Evolutionary conservation across 2,329 filamentous ascomycete genomes (phyloP), one percentile per base, ranked within the genome.

Genomic region (Xylariales sp.): DNA sequence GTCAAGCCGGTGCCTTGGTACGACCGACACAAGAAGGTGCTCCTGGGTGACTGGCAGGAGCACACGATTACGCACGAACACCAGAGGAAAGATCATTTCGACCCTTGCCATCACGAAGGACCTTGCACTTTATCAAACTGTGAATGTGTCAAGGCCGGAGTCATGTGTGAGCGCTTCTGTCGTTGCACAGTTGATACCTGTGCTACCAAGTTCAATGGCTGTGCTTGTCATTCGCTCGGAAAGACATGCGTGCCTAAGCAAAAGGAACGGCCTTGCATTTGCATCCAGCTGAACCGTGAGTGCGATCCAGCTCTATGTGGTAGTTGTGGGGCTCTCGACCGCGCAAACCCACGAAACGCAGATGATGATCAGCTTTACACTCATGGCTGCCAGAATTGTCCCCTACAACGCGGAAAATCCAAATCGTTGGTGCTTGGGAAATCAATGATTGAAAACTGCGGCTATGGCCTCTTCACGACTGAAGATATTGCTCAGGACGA

Each of bases 251-350:
- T 71, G 5, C 59, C 71, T 10, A 76, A 73, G 31, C 69, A 81
- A 50, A 75, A 74, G 46, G 38, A 78, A 42, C 63, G 65, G 45
- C 72, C 74, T 3, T 93, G 88, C 56, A 81, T 84, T 11, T 94
- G 88, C 53, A 70, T 80, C 15, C 71, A 76, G 52, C 70, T 88
- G 39, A 84, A 86, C 50, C 76, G 88, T 28, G 88, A 94, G 63
- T 94, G 88, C 55, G 88, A 93, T 52, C 80, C 86, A 2, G 79
- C 84, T 44, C 69, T 91, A 10, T 94, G 88, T 54, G 72, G 72
- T 12, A 71, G 68, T 7, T 93, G 88, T 51, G 86, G 86, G 20
- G 84, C 82, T 0, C 57, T 68, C 9, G 78, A 86, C 44, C 74
- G 85, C 2, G 74, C 86, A 3, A 80, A 90, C 53, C 84, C 84